phyloP scores from a whole-genome alignment of 192 early-diverging fungal genomes.

The Coemansia umbellata region DNA sequence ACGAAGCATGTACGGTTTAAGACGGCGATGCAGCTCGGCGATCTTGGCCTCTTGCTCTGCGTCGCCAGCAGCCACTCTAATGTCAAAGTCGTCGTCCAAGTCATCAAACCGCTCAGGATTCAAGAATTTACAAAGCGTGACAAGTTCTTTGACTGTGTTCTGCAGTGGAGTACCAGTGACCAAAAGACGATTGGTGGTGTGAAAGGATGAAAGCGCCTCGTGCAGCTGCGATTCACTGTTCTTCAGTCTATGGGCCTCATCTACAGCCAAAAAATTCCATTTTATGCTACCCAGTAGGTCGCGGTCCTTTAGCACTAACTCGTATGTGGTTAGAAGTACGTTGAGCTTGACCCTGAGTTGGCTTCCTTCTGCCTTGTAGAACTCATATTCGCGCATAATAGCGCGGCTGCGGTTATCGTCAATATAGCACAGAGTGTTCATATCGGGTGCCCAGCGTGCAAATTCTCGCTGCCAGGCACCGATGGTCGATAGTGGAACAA shows the following conservation, averaged over 20 bases:
- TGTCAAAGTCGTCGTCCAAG: constrained; percentile 75
- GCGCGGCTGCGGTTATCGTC: constrained; percentile 78
- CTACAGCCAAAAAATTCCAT: constrained; percentile 93
- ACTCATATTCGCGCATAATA: constrained; percentile 93
- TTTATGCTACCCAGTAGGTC: constrained; percentile 72
- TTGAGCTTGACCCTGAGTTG: constrained; percentile 74
- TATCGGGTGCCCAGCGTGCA: constrained; percentile 88
- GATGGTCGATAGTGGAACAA: constrained; percentile 94
- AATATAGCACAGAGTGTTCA: constrained; percentile 89
- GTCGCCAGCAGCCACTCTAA: constrained; percentile 56
- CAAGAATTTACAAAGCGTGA: constrained; percentile 87
- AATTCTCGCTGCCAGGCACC: constrained; percentile 96
- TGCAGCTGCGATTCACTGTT: constrained; percentile 94
- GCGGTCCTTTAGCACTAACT: constrained; percentile 90
- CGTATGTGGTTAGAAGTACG: constrained; percentile 92
- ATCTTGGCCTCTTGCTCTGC: constrained; percentile 80
- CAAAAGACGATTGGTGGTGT: constrained; percentile 84
- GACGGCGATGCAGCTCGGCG: constrained; percentile 70
- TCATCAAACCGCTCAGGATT: constrained; percentile 87
- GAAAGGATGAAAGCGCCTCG: constrained; percentile 82
- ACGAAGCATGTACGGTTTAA: constrained; percentile 90
- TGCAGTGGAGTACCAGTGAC: constrained; percentile 99
- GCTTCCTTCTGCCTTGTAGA: constrained; percentile 59
- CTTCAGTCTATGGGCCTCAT: constrained; percentile 98
- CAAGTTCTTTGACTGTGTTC: constrained; percentile 93